Conservation (phyloP, 139 green algal species). For the Chlamydomonas sp. region DNA sequence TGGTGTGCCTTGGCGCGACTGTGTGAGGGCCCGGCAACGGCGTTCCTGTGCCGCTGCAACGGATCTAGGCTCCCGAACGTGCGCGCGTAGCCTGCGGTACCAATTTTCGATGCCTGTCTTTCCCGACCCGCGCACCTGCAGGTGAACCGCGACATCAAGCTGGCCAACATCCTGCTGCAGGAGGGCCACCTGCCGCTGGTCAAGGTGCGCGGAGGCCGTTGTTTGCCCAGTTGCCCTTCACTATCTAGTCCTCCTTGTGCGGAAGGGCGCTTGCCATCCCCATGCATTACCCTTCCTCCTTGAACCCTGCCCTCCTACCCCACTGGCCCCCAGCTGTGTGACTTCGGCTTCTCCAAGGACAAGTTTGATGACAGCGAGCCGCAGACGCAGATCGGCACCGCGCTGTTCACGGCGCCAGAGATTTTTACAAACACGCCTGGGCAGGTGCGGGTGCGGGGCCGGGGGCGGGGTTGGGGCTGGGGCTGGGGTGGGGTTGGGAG, state of each 20-base stretch:
- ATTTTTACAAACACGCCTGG: constrained; percentile 44
- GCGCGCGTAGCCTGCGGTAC: neutral
- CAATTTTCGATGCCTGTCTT: neutral
- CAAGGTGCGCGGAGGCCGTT: constrained; percentile 24
- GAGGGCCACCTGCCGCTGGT: constrained; percentile 61
- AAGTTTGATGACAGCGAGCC: constrained; percentile 46
- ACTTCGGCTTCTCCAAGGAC: constrained; percentile 76
- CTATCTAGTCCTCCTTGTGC: neutral
- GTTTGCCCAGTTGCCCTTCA: neutral
- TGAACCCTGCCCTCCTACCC: neutral
- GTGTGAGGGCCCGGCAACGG: too few species aligned
- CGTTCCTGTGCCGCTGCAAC: too few species aligned
- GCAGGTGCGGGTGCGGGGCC: constrained; percentile 13
- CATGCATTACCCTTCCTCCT: neutral
- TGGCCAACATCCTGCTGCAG: constrained; percentile 69
- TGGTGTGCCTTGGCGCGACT: too few species aligned
- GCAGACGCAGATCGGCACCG: constrained; percentile 57
- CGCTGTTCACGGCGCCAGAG: constrained; percentile 66
- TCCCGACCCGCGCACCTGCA: neutral
- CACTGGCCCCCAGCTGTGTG: constrained; percentile 47
- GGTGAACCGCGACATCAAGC: constrained; percentile 71
- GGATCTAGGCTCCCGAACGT: too few species aligned
- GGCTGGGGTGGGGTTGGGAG: too few species aligned
- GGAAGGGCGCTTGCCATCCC: neutral
- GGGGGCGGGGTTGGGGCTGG: neutral